Evolutionary conservation across 805 yeast genomes (phyloP).

Genomic region (Kodamaea kaohsiungensis): DNA sequence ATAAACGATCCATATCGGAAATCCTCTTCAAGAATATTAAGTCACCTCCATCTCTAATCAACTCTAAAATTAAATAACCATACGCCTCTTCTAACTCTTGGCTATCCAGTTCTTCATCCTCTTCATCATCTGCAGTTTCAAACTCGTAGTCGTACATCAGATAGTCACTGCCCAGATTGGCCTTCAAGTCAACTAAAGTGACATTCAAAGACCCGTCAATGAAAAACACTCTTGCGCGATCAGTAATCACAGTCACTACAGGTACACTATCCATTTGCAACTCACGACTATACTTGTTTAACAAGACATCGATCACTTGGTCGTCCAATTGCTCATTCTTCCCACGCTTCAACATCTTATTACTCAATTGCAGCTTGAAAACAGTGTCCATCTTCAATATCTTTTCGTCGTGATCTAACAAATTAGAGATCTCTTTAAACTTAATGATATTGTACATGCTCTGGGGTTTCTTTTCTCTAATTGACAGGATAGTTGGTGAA

Average conservation of each 20-base stretch:
- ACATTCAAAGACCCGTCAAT: conserved; percentile 36
- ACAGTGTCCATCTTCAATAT: conserved; percentile 42
- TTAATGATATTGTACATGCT: conserved; percentile 19
- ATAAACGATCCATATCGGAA: conserved; percentile 38
- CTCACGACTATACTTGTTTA: conserved; percentile 21
- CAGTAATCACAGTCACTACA: conserved; percentile 41
- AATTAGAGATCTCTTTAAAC: conserved; percentile 34
- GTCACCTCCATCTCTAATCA: conserved; percentile 51
- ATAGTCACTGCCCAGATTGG: conserved; percentile 46
- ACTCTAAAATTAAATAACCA: conserved; percentile 67
- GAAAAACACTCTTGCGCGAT: conserved; percentile 42
- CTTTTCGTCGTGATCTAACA: conserved; percentile 36
- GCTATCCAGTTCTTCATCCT: conserved; percentile 7
- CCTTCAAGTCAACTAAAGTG: conserved; percentile 41
- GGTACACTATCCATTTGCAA: conserved; percentile 26
- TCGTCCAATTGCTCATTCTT: conserved; percentile 27
- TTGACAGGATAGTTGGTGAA: background rate
- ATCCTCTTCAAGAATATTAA: conserved; percentile 51
- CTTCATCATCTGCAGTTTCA: conserved; percentile 30
- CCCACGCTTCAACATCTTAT: conserved; percentile 20
- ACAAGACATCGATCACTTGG: conserved; percentile 31
- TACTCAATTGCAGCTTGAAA: conserved; percentile 37
- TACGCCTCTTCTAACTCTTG: conserved; percentile 31
- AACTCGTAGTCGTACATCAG: conserved; percentile 84
- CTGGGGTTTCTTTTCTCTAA: background rate